phyloP scores from a whole-genome alignment of 768 basidiomycete genomes.

The Lactifluus volemus region DNA sequence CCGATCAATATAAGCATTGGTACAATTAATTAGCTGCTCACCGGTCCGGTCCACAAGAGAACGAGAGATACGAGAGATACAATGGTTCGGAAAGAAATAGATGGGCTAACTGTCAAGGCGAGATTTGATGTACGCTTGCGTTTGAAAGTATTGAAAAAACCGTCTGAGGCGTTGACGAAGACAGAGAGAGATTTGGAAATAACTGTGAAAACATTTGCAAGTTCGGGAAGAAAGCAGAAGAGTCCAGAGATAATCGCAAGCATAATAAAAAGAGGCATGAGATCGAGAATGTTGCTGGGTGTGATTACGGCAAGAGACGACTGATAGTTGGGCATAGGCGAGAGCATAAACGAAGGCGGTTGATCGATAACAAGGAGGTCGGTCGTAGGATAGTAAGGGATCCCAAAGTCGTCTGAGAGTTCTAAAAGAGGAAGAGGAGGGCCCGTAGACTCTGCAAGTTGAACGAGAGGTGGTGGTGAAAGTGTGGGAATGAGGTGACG shows the following conservation, averaged over 20 bases:
- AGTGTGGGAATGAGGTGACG: background rate
- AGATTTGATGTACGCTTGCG: background rate
- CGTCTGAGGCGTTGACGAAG: background rate
- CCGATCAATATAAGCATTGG: background rate
- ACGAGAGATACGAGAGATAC: background rate
- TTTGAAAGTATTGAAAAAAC: background rate
- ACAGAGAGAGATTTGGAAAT: background rate
- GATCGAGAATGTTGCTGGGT: background rate
- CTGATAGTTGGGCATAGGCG: background rate
- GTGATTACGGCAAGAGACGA: background rate
- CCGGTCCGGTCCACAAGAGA: constrained; percentile 1
- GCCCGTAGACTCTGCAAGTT: background rate
- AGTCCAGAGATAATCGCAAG: background rate
- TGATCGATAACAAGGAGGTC: background rate
- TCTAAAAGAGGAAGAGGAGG: background rate
- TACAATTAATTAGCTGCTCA: background rate
- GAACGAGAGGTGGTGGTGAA: background rate
- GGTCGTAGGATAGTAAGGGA: background rate
- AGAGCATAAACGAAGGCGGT: background rate
- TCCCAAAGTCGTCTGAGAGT: background rate
- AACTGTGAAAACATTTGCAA: background rate
- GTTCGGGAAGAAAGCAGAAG: background rate
- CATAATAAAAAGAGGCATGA: background rate
- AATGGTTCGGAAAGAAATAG: background rate
- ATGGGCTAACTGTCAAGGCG: background rate